Conservation (phyloP, 176 grass and related monocot species). For the Stipa capillata region DNA sequence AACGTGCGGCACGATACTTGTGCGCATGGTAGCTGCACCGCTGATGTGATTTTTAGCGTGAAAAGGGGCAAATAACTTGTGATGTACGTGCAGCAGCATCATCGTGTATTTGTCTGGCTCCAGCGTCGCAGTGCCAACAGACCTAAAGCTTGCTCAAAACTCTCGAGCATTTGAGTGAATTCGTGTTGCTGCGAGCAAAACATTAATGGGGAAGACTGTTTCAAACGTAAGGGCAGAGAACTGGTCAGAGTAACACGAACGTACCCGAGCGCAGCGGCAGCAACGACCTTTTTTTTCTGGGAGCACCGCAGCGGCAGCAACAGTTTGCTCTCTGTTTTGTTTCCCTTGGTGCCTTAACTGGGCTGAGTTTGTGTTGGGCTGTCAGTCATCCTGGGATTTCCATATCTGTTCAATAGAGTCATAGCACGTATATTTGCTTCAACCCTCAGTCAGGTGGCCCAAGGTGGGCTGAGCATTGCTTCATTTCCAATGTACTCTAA, state of each 20-base stretch:
- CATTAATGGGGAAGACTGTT: not conserved
- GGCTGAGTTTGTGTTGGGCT: not conserved
- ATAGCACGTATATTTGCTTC: not conserved
- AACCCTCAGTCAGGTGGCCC: not conserved
- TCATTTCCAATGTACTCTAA: not conserved
- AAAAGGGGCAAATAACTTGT: too few species aligned
- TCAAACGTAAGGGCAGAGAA: not conserved
- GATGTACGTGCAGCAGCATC: too few species aligned
- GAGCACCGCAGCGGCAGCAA: too few species aligned
- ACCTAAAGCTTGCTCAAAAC: too few species aligned
- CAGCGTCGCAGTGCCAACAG: too few species aligned
- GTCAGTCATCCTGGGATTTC: not conserved
- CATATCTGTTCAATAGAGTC: not conserved
- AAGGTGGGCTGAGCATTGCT: not conserved
- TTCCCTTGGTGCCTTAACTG: not conserved
- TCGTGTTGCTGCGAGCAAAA: not conserved
- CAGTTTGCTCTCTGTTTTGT: not conserved
- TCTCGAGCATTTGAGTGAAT: not conserved
- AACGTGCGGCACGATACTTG: too few species aligned
- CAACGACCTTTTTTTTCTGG: too few species aligned
- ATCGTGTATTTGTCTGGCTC: too few species aligned
- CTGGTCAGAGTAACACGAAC: not conserved
- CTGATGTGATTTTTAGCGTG: too few species aligned
- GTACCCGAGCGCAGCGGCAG: not conserved
- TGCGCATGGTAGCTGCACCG: too few species aligned